phyloP scores from a whole-genome alignment of 805 yeast genomes.

The Ogataea corticis region DNA sequence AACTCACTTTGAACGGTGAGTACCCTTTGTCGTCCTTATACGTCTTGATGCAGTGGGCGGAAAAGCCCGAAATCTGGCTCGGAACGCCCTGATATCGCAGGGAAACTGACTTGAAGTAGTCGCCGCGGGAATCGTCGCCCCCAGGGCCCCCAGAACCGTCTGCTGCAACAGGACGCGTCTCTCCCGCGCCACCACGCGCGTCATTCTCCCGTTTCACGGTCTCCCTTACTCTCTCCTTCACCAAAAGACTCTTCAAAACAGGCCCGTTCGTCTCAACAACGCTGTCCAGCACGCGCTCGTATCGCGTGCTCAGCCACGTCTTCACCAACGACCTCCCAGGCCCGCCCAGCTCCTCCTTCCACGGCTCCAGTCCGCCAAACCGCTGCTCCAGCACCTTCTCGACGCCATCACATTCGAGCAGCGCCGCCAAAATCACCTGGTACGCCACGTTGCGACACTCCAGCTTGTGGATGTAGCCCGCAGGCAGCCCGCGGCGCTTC shows the following conservation, averaged over 20 bases:
- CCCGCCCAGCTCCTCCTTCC: neutral
- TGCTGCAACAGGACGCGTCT: too few relatives aligned
- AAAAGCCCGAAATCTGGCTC: conserved; percentile 5
- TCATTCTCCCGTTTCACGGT: too few relatives aligned
- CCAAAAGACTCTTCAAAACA: too few relatives aligned
- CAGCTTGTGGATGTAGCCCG: conserved; percentile 6
- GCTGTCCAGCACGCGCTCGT: too few relatives aligned
- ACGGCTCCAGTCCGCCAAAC: neutral
- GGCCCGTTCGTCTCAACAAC: too few relatives aligned
- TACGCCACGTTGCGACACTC: conserved; percentile 4
- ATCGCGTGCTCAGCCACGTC: too few relatives aligned
- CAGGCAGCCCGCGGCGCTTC: conserved; percentile 3
- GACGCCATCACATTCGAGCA: neutral
- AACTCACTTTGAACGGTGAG: conserved; percentile 7
- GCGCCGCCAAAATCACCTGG: conserved; percentile 1
- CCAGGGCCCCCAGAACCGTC: too few relatives aligned
- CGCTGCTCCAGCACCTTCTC: neutral
- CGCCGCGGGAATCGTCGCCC: neutral
- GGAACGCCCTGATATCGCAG: conserved; percentile 6
- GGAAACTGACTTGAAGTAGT: conserved; percentile 1
- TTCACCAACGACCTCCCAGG: too few relatives aligned
- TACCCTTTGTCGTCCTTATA: conserved; percentile 1
- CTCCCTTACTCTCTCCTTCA: too few relatives aligned
- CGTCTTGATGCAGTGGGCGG: conserved; percentile 1
- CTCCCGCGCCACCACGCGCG: neutral